Percentiles rank a stretch among this genome's conserved stretches.
Evolutionary conservation across 1,139 yeast genomes (phyloP).

Genomic region (Pichia terricola): DNA sequence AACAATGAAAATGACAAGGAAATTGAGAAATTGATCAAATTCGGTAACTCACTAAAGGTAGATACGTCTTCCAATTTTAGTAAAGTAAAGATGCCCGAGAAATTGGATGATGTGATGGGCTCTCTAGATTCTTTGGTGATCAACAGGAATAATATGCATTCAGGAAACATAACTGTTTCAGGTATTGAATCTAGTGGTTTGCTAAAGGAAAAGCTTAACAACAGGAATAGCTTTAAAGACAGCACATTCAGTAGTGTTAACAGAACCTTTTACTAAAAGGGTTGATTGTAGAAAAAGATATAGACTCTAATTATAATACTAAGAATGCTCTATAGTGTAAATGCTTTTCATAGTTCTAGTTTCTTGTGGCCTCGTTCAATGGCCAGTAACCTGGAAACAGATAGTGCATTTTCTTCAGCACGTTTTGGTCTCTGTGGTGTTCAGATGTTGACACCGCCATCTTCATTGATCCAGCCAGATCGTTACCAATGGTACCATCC

Average conservation of each 20-base stretch:
- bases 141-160: background rate
- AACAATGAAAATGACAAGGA: background rate
- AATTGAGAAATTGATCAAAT: background rate
- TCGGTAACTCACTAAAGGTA: conserved; percentile 2
- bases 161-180: background rate
- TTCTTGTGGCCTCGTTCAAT: conserved; percentile 10
- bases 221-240: background rate
- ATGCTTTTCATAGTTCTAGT: background rate
- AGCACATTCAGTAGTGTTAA: background rate
- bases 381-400: conserved; percentile 94
- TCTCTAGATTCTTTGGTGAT: conserved; percentile 4
- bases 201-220: background rate
- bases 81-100: conserved; percentile 3
- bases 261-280: background rate
- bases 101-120: conserved; percentile 10
- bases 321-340: background rate
- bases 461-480: conserved; percentile 69
- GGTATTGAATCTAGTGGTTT: background rate
- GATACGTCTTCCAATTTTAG: conserved; percentile 2
- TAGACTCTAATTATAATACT: conserved; percentile 1
- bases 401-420: conserved; percentile 72
- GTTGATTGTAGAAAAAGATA: no score
- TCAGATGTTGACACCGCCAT: conserved; percentile 73
- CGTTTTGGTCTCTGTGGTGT: conserved; percentile 62
- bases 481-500: conserved; percentile 56